phyloP scores from a whole-genome alignment of 495 filamentous ascomycete genomes.

The Talaromyces thailandensis region DNA sequence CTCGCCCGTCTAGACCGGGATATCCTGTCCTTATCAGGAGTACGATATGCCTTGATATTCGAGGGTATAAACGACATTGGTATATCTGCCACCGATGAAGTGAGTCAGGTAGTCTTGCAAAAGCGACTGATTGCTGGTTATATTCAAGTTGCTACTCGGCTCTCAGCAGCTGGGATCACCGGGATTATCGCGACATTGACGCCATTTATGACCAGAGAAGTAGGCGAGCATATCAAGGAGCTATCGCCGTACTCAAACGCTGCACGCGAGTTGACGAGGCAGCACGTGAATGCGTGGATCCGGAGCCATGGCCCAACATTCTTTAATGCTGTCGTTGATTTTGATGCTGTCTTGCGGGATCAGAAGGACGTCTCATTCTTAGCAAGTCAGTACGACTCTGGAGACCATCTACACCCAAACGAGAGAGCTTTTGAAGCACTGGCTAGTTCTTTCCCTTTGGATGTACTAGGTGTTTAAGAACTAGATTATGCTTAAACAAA shows the following conservation, averaged over 20 bases:
- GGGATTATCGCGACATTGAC: conserved; percentile 62
- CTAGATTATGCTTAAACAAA: background rate
- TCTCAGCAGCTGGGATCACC: conserved; percentile 46
- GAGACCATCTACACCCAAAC: conserved; percentile 66
- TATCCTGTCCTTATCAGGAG: conserved; percentile 44
- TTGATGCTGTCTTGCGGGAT: conserved; percentile 52
- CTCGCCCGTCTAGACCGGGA: conserved; percentile 56
- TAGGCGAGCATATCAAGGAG: conserved; percentile 3
- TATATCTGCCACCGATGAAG: conserved; percentile 31
- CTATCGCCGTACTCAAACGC: conserved; percentile 43
- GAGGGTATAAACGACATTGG: conserved; percentile 72
- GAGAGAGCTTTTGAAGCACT: conserved; percentile 53
- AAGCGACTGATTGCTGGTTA: conserved; percentile 46
- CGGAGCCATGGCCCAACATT: conserved; percentile 28
- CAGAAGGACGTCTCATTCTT: conserved; percentile 32
- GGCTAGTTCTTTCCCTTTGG: conserved; percentile 51
- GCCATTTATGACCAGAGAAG: conserved; percentile 43
- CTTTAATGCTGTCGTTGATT: conserved; percentile 17
- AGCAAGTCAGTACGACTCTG: conserved; percentile 47
- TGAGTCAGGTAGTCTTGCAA: conserved; percentile 40
- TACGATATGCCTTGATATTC: conserved; percentile 59
- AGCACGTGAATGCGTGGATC: conserved; percentile 57
- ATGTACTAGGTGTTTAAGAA: conserved; percentile 33
- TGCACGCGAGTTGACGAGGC: conserved; percentile 46
- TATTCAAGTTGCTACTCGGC: conserved; percentile 45